Percentiles rank a stretch among this genome's conserved stretches.
Conservation (phyloP, 2,329 filamentous ascomycete genomes). For the Penicillium digitatum region DNA sequence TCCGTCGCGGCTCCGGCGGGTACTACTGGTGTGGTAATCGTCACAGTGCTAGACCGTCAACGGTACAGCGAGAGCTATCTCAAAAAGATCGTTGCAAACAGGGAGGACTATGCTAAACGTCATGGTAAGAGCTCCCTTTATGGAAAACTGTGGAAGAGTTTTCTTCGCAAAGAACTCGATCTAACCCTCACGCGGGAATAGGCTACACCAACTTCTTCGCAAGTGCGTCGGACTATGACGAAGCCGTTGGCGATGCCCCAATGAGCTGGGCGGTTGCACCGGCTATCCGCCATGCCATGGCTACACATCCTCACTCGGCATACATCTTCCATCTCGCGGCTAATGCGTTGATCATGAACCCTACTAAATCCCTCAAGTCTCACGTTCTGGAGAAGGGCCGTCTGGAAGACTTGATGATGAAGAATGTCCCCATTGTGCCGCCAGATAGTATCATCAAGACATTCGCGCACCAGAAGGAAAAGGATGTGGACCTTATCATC, state of each 20-base stretch:
- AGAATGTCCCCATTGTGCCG: slow-evolving; percentile 80
- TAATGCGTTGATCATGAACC: slow-evolving; percentile 85
- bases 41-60: slow-evolving; percentile 74
- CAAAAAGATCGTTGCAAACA: slow-evolving; percentile 72
- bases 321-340: slow-evolving; percentile 87
- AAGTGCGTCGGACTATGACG: slow-evolving; percentile 66
- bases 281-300: slow-evolving; percentile 82
- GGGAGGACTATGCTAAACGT: slow-evolving; percentile 75
- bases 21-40: slow-evolving; percentile 62
- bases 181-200: slow-evolving; percentile 35
- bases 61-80: slow-evolving; percentile 64
- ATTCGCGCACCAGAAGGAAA: slow-evolving; percentile 72
- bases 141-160: not conserved
- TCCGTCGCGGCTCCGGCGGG: slow-evolving; percentile 28
- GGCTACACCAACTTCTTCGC: slow-evolving; percentile 85
- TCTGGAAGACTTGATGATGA: slow-evolving; percentile 76
- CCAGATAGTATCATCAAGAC: slow-evolving; percentile 97
- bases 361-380: slow-evolving; percentile 62
- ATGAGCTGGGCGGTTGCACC: slow-evolving; percentile 64
- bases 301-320: slow-evolving; percentile 68
- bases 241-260: slow-evolving; percentile 41
- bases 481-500: slow-evolving; percentile 75
- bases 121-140: slow-evolving; percentile 61
- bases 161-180: not conserved
- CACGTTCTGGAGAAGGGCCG: slow-evolving; percentile 64